A percentile compares a stretch with the other conserved stretches of the same genome.
Conservation (phyloP, 2,329 filamentous ascomycete genomes). For the Claviceps citrina region DNA sequence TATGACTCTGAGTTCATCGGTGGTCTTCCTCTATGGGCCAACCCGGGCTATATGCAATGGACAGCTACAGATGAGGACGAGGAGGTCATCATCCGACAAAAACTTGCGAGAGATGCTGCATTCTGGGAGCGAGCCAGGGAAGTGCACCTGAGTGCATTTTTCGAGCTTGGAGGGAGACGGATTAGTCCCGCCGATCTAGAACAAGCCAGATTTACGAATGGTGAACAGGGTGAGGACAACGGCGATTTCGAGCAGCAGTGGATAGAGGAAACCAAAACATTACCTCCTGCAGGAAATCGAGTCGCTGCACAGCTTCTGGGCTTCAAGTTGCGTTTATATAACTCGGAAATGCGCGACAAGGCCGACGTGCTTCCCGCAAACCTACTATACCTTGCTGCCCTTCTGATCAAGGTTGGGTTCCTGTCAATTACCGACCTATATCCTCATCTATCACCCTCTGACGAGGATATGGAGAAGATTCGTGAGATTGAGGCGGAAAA, state of each 20-base stretch:
- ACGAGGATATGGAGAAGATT: conserved; percentile 66
- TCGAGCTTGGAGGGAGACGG: conserved; percentile 65
- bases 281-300: conserved; percentile 73
- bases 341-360: conserved; percentile 59
- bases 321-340: conserved; percentile 94
- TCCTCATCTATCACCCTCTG: conserved; percentile 74
- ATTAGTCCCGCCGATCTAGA: conserved; percentile 44
- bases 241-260: conserved; percentile 50
- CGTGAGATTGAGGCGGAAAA: conserved; percentile 57
- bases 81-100: conserved; percentile 36
- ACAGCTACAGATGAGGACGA: conserved; percentile 54
- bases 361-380: conserved; percentile 77
- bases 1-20: conserved; percentile 30
- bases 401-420: conserved; percentile 94
- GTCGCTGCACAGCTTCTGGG: conserved; percentile 89
- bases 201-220: conserved; percentile 24
- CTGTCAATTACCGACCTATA: conserved; percentile 85
- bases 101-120: conserved; percentile 48
- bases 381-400: conserved; percentile 75
- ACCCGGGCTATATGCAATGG: conserved; percentile 53
- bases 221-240: conserved; percentile 27
- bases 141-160: conserved; percentile 69
- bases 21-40: conserved; percentile 73
- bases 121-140: conserved; percentile 76
- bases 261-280: conserved; percentile 65